phyloP scores from a whole-genome alignment of 495 filamentous ascomycete genomes.

The Penicillium pulvis region DNA sequence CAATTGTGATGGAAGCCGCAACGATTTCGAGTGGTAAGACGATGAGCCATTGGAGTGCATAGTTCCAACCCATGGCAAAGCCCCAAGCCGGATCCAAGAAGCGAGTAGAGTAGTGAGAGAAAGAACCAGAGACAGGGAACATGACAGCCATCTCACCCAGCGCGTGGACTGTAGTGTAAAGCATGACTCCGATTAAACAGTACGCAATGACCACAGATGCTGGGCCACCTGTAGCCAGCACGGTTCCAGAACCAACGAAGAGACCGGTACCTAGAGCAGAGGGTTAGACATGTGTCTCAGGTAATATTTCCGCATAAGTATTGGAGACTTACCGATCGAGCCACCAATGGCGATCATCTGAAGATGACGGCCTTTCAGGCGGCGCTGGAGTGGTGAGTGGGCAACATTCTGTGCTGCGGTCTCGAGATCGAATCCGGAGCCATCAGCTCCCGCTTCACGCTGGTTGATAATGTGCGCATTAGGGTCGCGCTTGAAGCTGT shows the following conservation, averaged over 20 bases:
- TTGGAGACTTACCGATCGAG: slow-evolving; percentile 68
- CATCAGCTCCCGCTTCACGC: slow-evolving; percentile 55
- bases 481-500: slow-evolving; percentile 84
- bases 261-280: slow-evolving; percentile 71
- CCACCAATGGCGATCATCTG: slow-evolving; percentile 98
- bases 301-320: slow-evolving; percentile 12
- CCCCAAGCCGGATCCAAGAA: slow-evolving; percentile 96
- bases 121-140: slow-evolving; percentile 91
- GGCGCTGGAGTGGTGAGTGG: slow-evolving; percentile 70
- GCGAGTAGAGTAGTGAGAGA: slow-evolving; percentile 87
- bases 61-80: slow-evolving; percentile 99
- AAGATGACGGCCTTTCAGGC: slow-evolving; percentile 80
- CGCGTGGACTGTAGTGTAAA: slow-evolving; percentile 90
- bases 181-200: slow-evolving; percentile 79
- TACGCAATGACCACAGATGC: slow-evolving; percentile 85
- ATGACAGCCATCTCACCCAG: slow-evolving; percentile 90
- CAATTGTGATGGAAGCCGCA: slow-evolving; percentile 83
- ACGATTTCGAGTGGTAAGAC: slow-evolving; percentile 89
- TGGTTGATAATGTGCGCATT: slow-evolving; percentile 60
- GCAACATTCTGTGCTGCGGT: slow-evolving; percentile 75
- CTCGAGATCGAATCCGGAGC: slow-evolving; percentile 72
- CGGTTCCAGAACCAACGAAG: slow-evolving; percentile 83
- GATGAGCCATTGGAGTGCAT: slow-evolving; percentile 91
- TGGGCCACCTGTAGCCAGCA: slow-evolving; percentile 78
- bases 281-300: not conserved